These are phyloP conservation scores for Tuber indicum DNA, from an alignment of 495 filamentous ascomycete genomes.

Conservation along the genomic window DNA sequence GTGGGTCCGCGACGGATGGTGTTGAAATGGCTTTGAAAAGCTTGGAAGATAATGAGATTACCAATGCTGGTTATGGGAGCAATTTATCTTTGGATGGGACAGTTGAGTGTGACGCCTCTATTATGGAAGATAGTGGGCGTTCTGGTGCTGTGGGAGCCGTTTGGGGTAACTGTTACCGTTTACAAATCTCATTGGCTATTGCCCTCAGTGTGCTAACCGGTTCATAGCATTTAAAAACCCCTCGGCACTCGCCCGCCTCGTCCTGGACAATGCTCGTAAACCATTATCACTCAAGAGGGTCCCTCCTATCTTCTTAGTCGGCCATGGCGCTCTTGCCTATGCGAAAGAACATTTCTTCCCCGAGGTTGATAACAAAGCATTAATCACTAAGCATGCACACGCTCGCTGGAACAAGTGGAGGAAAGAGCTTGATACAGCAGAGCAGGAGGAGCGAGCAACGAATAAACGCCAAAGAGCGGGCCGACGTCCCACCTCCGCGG, in stretches of 20 bases:
- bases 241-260: conserved; percentile 72
- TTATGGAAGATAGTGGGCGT: conserved; percentile 82
- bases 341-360: conserved; percentile 69
- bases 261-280: conserved; percentile 67
- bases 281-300: conserved; percentile 75
- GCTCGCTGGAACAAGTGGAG: conserved; percentile 72
- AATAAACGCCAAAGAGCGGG: conserved; percentile 11
- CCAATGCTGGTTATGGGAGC: conserved; percentile 92
- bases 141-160: conserved; percentile 92
- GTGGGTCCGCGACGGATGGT: conserved; percentile 78
- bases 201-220: conserved; percentile 6
- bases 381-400: conserved; percentile 67
- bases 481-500: conserved; percentile 20
- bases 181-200: not conserved
- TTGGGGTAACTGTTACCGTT: conserved; percentile 53
- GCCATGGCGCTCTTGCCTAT: conserved; percentile 74
- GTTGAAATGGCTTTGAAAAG: conserved; percentile 81
- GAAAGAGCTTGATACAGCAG: conserved; percentile 54
- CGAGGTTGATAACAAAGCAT: conserved; percentile 59
- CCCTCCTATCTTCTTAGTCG: conserved; percentile 85
- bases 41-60: conserved; percentile 89
- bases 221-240: conserved; percentile 80
- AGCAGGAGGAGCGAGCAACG: conserved; percentile 18
- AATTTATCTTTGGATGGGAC: conserved; percentile 84
- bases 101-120: conserved; percentile 88